Base-by-base conservation (phyloP, 257 asterid genomes). In the Solanum clarkiae region DNA sequence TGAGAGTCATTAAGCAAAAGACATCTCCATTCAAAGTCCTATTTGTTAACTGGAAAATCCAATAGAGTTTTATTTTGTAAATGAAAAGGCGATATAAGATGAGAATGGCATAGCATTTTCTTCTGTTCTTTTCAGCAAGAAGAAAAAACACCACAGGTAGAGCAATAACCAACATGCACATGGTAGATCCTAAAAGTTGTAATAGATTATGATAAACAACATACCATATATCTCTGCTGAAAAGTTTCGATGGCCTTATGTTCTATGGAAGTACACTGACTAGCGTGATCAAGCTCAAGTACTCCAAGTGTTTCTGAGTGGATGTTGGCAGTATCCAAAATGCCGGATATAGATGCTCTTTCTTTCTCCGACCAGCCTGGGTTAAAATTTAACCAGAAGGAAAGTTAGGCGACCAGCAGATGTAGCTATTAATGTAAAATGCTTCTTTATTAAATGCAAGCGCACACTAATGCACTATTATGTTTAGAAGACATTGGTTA, bases 341-440 rank as follows among this genome's bases (percentile, higher is more conserved):
- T 90, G 85, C 84, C 91, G 11, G 92, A 88, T 84, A 94, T 88
- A 24, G 90, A 91, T 14, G 75, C 63, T 85, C 87, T 92, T 86
- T 92, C 97, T 80, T 90, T 89, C 87, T 92, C 90, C 10, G 94
- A 93, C 86, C 92, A 81, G 71, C 91, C 98, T 95, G 94, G 74
- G 84, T 55, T 20, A 32, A 17, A 47, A 49, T 36, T 49, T 44
- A 54, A 24, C 54, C 57, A 79, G 75, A 47, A 82, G 18, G 44
- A 7, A 51, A 54, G 63, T 24, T 66, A 56, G 14, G 63, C 9
- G 9, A 87, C 84, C 60, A 75, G 45, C 45, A 49, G 44, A 17
- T 49, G 82, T 24, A 75, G 45, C 11, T 14, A 22, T 54, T 60
- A 72, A 63, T 14, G 32, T 49, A 80, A 32, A 17, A 75, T 53